phyloP scores from a whole-genome alignment of 2,329 filamentous ascomycete species.

The Penicillium oxalicum region DNA sequence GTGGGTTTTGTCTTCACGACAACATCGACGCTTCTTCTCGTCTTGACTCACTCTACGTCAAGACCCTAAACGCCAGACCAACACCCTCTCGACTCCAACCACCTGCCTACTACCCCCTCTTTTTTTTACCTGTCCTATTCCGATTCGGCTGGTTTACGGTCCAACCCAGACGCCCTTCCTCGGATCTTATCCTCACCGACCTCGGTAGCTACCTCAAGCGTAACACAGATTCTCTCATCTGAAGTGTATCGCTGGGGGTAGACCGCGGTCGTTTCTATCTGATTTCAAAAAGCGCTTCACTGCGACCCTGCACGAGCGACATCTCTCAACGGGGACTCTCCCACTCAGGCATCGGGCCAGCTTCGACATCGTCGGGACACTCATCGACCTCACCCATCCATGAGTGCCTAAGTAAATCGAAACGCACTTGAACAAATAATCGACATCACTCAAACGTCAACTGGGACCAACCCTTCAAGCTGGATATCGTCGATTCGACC shows the following conservation, averaged over 20 bases:
- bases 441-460: background rate
- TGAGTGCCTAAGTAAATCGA: no score
- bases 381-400: no score
- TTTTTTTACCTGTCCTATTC: no score
- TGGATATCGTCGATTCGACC: constrained; percentile 18
- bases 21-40: background rate
- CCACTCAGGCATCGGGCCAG: no score
- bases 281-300: background rate
- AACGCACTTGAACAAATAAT: background rate
- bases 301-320: constrained; percentile 2
- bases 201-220: constrained; percentile 34
- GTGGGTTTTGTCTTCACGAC: background rate
- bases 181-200: constrained; percentile 11
- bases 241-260: constrained; percentile 36
- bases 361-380: no score
- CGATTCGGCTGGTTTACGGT: constrained; percentile 10
- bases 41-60: constrained; percentile 5
- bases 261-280: constrained; percentile 20
- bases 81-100: constrained; percentile 6
- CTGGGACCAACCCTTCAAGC: constrained; percentile 12
- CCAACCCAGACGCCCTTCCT: constrained; percentile 12
- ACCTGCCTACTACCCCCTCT: background rate
- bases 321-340: no score
- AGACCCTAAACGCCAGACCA: background rate
- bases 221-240: constrained; percentile 33